These are phyloP conservation scores for Sparassis latifolia DNA, from an alignment of 1,284 basidiomycete species.

Conservation along the genomic window DNA sequence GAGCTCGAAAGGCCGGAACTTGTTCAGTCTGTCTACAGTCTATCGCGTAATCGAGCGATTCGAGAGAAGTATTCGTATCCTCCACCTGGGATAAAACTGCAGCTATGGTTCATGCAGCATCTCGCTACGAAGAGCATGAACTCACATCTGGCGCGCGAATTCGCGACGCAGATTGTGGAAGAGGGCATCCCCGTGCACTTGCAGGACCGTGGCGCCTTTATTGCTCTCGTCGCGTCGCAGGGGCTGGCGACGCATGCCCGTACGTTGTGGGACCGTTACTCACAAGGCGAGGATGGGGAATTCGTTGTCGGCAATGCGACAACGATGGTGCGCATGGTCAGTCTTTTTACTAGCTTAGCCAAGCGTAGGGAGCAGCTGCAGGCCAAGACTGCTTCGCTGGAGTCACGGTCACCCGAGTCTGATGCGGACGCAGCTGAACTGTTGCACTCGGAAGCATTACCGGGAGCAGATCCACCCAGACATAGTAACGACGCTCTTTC, in stretches of 20 bases:
- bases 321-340: conserved; percentile 50
- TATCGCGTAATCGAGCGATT: not conserved
- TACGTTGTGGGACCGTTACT: conserved; percentile 50
- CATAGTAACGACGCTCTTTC: too few species aligned
- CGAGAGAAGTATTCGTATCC: conserved; percentile 33
- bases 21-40: conserved; percentile 18
- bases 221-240: conserved; percentile 36
- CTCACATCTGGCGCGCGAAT: conserved; percentile 31
- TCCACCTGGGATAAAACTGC: conserved; percentile 35
- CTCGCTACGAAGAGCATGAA: conserved; percentile 33
- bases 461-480: too few species aligned
- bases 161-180: conserved; percentile 44
- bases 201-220: conserved; percentile 39
- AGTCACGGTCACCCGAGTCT: not conserved
- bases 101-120: conserved; percentile 46
- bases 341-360: conserved; percentile 38
- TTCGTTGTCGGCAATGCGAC: conserved; percentile 39
- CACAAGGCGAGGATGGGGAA: conserved; percentile 25
- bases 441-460: too few species aligned
- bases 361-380: not conserved
- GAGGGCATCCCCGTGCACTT: conserved; percentile 33
- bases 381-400: not conserved
- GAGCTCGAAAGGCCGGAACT: conserved; percentile 7
- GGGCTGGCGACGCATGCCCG: conserved; percentile 44
- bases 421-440: not conserved